These are phyloP conservation scores for Lizanozyma gosingica DNA, from an alignment of 1,139 yeast species.

Conservation along the genomic window DNA sequence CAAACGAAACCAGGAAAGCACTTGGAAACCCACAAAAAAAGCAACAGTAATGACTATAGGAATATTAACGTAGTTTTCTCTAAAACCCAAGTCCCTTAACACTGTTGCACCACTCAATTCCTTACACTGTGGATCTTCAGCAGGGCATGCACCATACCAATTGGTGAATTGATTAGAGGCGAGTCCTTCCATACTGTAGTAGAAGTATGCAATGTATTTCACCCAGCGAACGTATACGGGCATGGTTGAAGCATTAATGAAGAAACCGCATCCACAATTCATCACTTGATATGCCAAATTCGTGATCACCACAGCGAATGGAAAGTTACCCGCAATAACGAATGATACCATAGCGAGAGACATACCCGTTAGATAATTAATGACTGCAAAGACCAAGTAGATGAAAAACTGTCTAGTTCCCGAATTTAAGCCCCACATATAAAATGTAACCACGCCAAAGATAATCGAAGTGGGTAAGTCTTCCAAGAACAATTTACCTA, in stretches of 20 bases:
- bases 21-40: slow-evolving; percentile 50
- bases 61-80: slow-evolving; percentile 53
- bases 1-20: slow-evolving; percentile 39
- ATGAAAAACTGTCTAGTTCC: slow-evolving; percentile 42
- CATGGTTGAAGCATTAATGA: slow-evolving; percentile 63
- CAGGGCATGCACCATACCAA: slow-evolving; percentile 52
- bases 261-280: slow-evolving; percentile 75
- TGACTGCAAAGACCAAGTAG: slow-evolving; percentile 50
- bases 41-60: slow-evolving; percentile 57
- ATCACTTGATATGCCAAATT: slow-evolving; percentile 64
- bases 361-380: slow-evolving; percentile 50
- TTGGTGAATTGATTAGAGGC: slow-evolving; percentile 57
- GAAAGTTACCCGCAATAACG: slow-evolving; percentile 53
- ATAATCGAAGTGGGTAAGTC: slow-evolving; percentile 57
- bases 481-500: slow-evolving; percentile 60
- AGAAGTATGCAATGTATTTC: slow-evolving; percentile 63
- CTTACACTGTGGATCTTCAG: slow-evolving; percentile 23
- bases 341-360: slow-evolving; percentile 48
- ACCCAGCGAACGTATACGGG: slow-evolving; percentile 87
- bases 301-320: slow-evolving; percentile 54
- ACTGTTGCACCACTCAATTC: slow-evolving; percentile 49
- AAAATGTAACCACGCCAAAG: slow-evolving; percentile 56
- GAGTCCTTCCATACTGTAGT: slow-evolving; percentile 72
- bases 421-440: slow-evolving; percentile 65
- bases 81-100: slow-evolving; percentile 51